These are phyloP conservation scores for Chrysanthemum makinoi DNA, from an alignment of 129 eudicot species.

Conservation along the genomic window DNA sequence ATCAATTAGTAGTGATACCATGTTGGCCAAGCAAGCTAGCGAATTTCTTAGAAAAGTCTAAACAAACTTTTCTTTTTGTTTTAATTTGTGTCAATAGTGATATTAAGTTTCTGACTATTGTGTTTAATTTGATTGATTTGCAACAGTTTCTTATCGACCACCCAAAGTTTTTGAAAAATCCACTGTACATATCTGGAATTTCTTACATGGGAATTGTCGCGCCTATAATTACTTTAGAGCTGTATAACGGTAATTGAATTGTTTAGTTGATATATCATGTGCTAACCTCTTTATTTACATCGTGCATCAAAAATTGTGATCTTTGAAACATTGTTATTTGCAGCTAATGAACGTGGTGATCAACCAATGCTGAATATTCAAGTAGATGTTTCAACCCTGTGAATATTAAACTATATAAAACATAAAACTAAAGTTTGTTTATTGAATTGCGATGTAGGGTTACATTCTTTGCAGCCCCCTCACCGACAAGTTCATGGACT, in stretches of 20 bases:
- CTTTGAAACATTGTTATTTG: background rate
- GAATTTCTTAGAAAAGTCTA: slow-evolving; percentile 17
- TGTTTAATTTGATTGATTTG: background rate
- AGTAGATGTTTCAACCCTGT: slow-evolving; percentile 3
- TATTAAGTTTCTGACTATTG: background rate
- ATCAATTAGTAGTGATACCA: background rate
- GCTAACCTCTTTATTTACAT: background rate
- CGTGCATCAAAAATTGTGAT: background rate
- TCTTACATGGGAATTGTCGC: slow-evolving; percentile 13
- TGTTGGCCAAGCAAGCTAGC: background rate
- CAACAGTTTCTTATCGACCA: slow-evolving; percentile 23
- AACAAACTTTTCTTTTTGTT: background rate
- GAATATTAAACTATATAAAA: background rate
- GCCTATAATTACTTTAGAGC: slow-evolving; percentile 13
- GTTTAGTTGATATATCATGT: background rate
- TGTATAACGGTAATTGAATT: slow-evolving; percentile 9
- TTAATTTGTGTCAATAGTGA: background rate
- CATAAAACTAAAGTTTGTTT: background rate
- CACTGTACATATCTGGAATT: slow-evolving; percentile 11
- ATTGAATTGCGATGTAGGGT: slow-evolving; percentile 15
- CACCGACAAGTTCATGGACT: slow-evolving; percentile 13
- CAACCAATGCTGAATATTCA: slow-evolving; percentile 19
- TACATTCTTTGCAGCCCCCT: slow-evolving; percentile 26
- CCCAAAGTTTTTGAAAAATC: slow-evolving; percentile 19
- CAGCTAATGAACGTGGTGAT: slow-evolving; percentile 22